Percentiles rank a stretch among this genome's conserved stretches.
phyloP scores from a whole-genome alignment of 371 early-diverging fungal species.

The Choanephora cucurbitarum region DNA sequence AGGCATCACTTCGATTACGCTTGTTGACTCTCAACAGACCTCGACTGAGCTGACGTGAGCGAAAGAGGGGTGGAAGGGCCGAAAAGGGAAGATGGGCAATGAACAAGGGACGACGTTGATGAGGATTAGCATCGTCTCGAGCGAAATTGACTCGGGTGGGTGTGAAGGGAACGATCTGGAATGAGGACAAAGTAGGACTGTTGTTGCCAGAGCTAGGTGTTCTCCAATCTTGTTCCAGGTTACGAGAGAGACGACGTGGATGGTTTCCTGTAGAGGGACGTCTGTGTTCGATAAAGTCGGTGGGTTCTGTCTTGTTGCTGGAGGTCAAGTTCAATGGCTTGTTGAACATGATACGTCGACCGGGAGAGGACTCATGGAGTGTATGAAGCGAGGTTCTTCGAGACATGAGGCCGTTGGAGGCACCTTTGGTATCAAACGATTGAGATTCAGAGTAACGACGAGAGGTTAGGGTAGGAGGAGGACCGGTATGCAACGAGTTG shows the following conservation, averaged over 20 bases:
- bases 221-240: slow-evolving; percentile 48
- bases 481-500: slow-evolving; percentile 2
- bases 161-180: slow-evolving; percentile 46
- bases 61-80: slow-evolving; percentile 53
- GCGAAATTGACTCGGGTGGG: slow-evolving; percentile 56
- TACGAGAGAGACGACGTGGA: slow-evolving; percentile 43
- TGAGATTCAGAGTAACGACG: slow-evolving; percentile 42
- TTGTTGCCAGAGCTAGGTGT: background rate
- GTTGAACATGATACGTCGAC: slow-evolving; percentile 29
- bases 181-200: slow-evolving; percentile 2
- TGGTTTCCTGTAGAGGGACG: slow-evolving; percentile 9
- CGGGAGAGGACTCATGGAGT: slow-evolving; percentile 16
- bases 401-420: slow-evolving; percentile 1
- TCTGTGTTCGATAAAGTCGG: slow-evolving; percentile 6
- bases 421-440: slow-evolving; percentile 10
- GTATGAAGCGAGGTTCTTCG: slow-evolving; percentile 26
- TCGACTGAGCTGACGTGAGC: slow-evolving; percentile 50
- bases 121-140: slow-evolving; percentile 54
- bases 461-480: slow-evolving; percentile 9
- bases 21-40: slow-evolving; percentile 87
- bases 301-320: background rate
- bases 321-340: slow-evolving; percentile 41
- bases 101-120: slow-evolving; percentile 59
- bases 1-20: slow-evolving; percentile 80
- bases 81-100: slow-evolving; percentile 63